Evolutionary conservation across 257 asterid genomes (phyloP), one percentile per base, ranked within the genome.

Genomic region (Forsythia viridissima): DNA sequence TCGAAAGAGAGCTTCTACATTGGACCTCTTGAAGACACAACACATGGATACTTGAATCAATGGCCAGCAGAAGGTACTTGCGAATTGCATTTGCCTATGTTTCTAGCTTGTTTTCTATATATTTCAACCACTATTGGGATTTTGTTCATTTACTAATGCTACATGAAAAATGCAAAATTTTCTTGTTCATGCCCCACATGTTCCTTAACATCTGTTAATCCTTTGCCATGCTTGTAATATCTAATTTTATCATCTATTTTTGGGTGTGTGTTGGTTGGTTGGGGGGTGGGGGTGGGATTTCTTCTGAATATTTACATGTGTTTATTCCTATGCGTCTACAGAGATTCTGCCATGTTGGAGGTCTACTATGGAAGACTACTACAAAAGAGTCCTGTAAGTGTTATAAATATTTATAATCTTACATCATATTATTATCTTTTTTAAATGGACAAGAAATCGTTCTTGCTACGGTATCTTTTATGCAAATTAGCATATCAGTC

Each of bases 51-150:
- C 74, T 77, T 85, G 79, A 90, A 90, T 82, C 94, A 90, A 80
- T 90, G 94, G 92, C 91, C 94, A 44, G 57, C 86, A 74, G 85
- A 87, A 73, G 94, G 92, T 88, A 84, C 63, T 74, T 21, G 1
- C 34, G 34, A 30, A 30, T 30, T 30, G 69, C 10, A 36, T 13
- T 76, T 57, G 5, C 52, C 20, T 16, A 4, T 39, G 39, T 61
- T 59, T 63, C n/a, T 36, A 11, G 61, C 34, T 18, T 73, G 41
- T 40, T 61, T 13, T 48, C 41, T 9, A 30, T 18, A 9, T 43
- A 52, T 75, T 11, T 63, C 36, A 63, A 21, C 8, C 15, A 30
- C 38, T 30, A 24, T 24, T 30, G 2, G 39, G 43, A 20, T 21
- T 71, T 59, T 41, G 3, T 44, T 21, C 12, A 20, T 8, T 57